Evolutionary conservation across 2,329 filamentous ascomycete species (phyloP).

Genomic region (Niveomyces coronatus): DNA sequence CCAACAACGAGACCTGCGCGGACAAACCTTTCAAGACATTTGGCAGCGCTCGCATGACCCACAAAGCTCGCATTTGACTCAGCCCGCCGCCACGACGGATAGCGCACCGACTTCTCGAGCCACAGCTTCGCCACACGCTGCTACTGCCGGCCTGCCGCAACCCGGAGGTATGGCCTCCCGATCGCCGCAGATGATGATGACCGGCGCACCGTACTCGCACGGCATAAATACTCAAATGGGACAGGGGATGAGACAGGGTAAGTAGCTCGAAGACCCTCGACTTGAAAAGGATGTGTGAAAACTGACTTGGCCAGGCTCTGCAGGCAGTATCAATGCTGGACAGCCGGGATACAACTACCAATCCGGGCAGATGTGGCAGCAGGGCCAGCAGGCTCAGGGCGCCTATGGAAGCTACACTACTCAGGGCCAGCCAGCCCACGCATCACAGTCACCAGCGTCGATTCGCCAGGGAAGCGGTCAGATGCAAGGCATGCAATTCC

Average conservation of each 20-base stretch:
- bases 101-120: conserved; percentile 40
- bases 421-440: conserved; percentile 40
- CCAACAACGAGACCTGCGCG: conserved; percentile 67
- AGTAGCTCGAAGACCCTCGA: conserved; percentile 39
- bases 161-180: conserved; percentile 50
- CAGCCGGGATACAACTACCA: conserved; percentile 53
- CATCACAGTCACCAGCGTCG: conserved; percentile 46
- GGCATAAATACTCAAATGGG: conserved; percentile 59
- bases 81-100: conserved; percentile 28
- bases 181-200: conserved; percentile 57
- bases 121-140: conserved; percentile 47
- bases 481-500: conserved; percentile 52
- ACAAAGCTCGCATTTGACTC: conserved; percentile 40
- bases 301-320: conserved; percentile 48
- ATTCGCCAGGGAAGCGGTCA: conserved; percentile 45
- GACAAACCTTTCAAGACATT: conserved; percentile 67
- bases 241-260: conserved; percentile 61
- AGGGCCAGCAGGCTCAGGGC: conserved; percentile 40
- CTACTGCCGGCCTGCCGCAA: conserved; percentile 44
- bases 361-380: conserved; percentile 54
- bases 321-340: conserved; percentile 38
- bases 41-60: conserved; percentile 80
- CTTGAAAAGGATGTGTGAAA: conserved; percentile 52
- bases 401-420: conserved; percentile 43
- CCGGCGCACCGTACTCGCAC: conserved; percentile 56